These are phyloP conservation scores for Neurospora hispaniola DNA, from an alignment of 495 filamentous ascomycete genomes.

Conservation along the genomic window DNA sequence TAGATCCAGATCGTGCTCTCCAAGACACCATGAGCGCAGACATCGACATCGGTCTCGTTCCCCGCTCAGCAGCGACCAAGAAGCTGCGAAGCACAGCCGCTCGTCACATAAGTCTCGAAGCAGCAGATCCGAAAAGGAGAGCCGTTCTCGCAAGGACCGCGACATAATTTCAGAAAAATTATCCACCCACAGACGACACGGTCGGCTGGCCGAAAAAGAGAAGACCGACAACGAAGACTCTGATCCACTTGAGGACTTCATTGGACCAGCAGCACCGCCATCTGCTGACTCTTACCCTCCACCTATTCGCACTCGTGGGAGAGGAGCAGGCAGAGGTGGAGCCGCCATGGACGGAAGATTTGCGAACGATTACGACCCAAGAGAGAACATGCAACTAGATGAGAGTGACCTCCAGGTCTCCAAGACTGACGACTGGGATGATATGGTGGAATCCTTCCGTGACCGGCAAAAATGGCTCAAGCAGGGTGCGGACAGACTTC, in stretches of 20 bases:
- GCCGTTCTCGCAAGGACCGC: background rate
- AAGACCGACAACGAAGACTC: constrained; percentile 40
- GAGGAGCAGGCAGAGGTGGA: constrained; percentile 47
- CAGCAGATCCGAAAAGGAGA: constrained; percentile 10
- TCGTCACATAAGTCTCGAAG: background rate
- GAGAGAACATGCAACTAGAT: constrained; percentile 53
- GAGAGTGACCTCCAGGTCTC: constrained; percentile 7
- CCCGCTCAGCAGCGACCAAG: constrained; percentile 10
- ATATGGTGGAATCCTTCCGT: constrained; percentile 68
- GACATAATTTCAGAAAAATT: constrained; percentile 5
- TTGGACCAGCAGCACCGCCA: constrained; percentile 65
- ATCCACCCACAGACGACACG: constrained; percentile 10
- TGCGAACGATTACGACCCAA: constrained; percentile 64
- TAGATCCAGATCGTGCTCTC: constrained; percentile 16
- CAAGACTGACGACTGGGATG: constrained; percentile 64
- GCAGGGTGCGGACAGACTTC: constrained; percentile 65
- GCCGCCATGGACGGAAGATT: constrained; percentile 78
- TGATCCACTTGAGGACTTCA: constrained; percentile 66
- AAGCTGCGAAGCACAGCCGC: background rate
- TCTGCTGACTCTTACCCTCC: constrained; percentile 26
- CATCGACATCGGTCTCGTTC: constrained; percentile 16
- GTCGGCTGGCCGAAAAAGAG: constrained; percentile 10
- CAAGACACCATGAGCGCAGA: constrained; percentile 5
- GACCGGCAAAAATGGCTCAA: constrained; percentile 75
- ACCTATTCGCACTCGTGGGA: constrained; percentile 53